A percentile compares a stretch with the other conserved stretches of the same genome.
These are phyloP conservation scores for Vararia minispora DNA, from an alignment of 768 basidiomycete species.

Conservation along the genomic window DNA sequence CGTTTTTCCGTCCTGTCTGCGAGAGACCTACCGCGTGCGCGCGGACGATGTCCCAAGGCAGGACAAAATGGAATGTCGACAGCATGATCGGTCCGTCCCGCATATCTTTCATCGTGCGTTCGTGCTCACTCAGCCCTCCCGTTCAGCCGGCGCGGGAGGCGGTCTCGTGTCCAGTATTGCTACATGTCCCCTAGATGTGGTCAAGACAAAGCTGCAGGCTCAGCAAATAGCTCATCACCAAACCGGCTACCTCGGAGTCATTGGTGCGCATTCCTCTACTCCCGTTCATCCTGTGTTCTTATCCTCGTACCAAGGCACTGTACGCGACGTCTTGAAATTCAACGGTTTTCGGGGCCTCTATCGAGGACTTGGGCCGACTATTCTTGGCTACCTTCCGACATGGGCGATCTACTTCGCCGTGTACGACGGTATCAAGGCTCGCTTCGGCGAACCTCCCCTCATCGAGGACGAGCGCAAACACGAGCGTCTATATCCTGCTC, in stretches of 20 bases:
- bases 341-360: slow-evolving; percentile 87
- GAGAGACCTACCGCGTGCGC: slow-evolving; percentile 35
- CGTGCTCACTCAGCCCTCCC: neutral
- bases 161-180: slow-evolving; percentile 88
- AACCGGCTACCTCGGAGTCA: slow-evolving; percentile 40
- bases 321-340: slow-evolving; percentile 42
- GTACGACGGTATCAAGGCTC: slow-evolving; percentile 89
- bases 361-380: slow-evolving; percentile 93
- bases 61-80: slow-evolving; percentile 58
- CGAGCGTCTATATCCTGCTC: slow-evolving; percentile 64
- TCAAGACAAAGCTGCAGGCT: slow-evolving; percentile 98
- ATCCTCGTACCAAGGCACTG: slow-evolving; percentile 17
- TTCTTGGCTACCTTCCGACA: slow-evolving; percentile 93
- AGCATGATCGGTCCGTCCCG: slow-evolving; percentile 65
- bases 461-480: slow-evolving; percentile 20
- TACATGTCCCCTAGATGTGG: slow-evolving; percentile 94
- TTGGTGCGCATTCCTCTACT: slow-evolving; percentile 14
- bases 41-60: slow-evolving; percentile 54
- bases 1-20: slow-evolving; percentile 1
- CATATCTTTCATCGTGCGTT: slow-evolving; percentile 4
- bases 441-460: slow-evolving; percentile 58
- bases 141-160: slow-evolving; percentile 84
- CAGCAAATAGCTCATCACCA: slow-evolving; percentile 64
- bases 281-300: slow-evolving; percentile 6
- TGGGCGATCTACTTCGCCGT: slow-evolving; percentile 99